A percentile compares a stretch with the other conserved stretches of the same genome.
Conservation (phyloP, 148 eudicot genomes). For the Vaccinium corymbosum region DNA sequence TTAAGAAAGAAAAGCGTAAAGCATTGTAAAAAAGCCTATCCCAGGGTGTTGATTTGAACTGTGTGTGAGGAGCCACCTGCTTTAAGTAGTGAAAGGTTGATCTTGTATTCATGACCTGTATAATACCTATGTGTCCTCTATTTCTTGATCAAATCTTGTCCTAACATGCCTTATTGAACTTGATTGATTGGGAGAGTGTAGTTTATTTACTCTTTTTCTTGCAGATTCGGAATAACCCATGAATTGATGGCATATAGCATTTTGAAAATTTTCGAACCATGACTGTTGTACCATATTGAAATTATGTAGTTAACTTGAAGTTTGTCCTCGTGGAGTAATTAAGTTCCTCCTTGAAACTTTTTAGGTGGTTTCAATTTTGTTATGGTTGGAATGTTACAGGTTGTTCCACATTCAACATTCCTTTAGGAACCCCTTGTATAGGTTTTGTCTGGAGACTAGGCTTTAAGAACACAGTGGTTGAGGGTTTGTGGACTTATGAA, state of each 20-base stretch:
- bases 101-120: not conserved
- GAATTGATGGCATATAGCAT: not conserved
- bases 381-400: not conserved
- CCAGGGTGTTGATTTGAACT: not conserved
- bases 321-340: not conserved
- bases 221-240: not conserved
- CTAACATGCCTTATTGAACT: not conserved
- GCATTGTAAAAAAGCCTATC: not conserved
- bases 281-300: not conserved
- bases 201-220: not conserved
- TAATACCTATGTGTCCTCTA: not conserved
- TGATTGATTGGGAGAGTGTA: not conserved
- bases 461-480: not conserved
- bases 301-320: not conserved
- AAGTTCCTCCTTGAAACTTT: not conserved
- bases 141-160: not conserved
- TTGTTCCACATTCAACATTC: not conserved
- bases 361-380: not conserved
- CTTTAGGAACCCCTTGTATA: not conserved
- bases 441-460: not conserved
- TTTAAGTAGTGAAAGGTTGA: not conserved
- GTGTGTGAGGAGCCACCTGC: not conserved
- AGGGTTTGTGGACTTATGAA: not conserved
- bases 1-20: not conserved
- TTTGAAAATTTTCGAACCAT: not conserved